phyloP scores from a whole-genome alignment of 2,329 filamentous ascomycete species.

The Dichotomopilus funicola region DNA sequence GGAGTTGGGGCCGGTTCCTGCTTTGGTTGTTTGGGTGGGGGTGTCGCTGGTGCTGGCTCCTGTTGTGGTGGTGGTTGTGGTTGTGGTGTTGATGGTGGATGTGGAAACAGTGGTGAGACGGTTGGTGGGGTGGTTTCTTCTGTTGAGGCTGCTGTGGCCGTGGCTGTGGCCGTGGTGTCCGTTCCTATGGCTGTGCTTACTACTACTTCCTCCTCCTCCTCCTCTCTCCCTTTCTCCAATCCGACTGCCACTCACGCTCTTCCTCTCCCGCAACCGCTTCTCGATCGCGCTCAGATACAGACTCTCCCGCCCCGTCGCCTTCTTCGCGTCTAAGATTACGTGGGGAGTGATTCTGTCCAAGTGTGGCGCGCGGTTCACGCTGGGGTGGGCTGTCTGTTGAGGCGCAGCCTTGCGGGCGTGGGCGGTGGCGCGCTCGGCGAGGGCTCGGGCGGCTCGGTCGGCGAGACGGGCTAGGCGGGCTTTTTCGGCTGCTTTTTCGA shows the following conservation, averaged over 20 bases:
- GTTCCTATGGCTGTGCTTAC: background rate
- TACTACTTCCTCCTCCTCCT: background rate
- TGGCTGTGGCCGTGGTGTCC: no score
- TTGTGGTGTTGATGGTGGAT: background rate
- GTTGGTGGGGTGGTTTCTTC: no score
- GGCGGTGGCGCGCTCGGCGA: slow-evolving; percentile 50
- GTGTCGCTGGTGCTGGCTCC: background rate
- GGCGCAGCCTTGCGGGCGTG: slow-evolving; percentile 48
- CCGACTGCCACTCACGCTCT: background rate
- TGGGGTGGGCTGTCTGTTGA: slow-evolving; percentile 46
- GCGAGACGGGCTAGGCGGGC: slow-evolving; percentile 56
- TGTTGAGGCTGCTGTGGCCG: no score
- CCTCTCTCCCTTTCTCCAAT: background rate
- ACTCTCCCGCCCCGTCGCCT: slow-evolving; percentile 70
- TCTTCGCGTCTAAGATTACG: slow-evolving; percentile 70
- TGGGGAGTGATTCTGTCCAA: slow-evolving; percentile 54
- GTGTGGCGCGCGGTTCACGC: slow-evolving; percentile 50
- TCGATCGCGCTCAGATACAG: slow-evolving; percentile 60
- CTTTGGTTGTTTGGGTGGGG: background rate
- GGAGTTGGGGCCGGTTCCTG: slow-evolving; percentile 2
- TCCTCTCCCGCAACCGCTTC: slow-evolving; percentile 36
- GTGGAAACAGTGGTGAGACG: background rate
- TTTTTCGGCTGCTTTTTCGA: slow-evolving; percentile 52
- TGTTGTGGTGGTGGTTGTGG: background rate
- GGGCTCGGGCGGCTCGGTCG: slow-evolving; percentile 46